phyloP scores from a whole-genome alignment of 2,329 filamentous ascomycete species.

The Parafenestella ontariensis region DNA sequence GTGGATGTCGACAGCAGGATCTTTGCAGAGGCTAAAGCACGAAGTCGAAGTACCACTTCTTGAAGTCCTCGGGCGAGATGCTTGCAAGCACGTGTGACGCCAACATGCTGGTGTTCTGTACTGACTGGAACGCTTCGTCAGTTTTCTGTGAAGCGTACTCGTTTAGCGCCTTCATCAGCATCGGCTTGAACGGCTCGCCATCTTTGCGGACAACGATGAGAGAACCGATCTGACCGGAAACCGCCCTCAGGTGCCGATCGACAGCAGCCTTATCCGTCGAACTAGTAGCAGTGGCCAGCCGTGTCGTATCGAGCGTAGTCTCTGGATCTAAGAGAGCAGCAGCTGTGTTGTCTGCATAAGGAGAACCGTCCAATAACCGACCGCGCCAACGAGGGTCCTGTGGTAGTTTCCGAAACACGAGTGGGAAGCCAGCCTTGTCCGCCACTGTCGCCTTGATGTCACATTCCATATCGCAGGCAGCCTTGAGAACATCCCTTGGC shows the following conservation, averaged over 20 bases:
- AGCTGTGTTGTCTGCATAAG: neutral
- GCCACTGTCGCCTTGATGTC: neutral
- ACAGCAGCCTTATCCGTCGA: too few relatives aligned
- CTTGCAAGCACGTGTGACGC: too few relatives aligned
- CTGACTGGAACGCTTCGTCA: neutral
- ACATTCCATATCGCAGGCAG: neutral
- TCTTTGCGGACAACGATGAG: neutral
- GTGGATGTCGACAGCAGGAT: too few relatives aligned
- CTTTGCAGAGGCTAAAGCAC: too few relatives aligned
- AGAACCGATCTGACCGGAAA: neutral
- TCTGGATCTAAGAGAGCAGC: neutral
- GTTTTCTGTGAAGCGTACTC: neutral
- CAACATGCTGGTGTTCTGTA: neutral
- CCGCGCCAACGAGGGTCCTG: neutral
- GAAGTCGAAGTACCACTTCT: too few relatives aligned
- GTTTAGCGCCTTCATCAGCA: neutral
- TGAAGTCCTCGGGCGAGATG: too few relatives aligned
- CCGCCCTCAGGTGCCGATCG: too few relatives aligned
- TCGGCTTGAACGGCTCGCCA: neutral
- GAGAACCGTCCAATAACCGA: too few relatives aligned
- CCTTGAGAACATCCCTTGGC: too few relatives aligned
- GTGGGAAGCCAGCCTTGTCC: neutral
- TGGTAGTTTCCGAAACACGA: neutral
- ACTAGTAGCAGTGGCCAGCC: too few relatives aligned
- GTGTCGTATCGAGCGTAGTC: too few relatives aligned